Base-by-base conservation (phyloP, 1,139 yeast species). In the Scheffersomyces segobiensis region DNA sequence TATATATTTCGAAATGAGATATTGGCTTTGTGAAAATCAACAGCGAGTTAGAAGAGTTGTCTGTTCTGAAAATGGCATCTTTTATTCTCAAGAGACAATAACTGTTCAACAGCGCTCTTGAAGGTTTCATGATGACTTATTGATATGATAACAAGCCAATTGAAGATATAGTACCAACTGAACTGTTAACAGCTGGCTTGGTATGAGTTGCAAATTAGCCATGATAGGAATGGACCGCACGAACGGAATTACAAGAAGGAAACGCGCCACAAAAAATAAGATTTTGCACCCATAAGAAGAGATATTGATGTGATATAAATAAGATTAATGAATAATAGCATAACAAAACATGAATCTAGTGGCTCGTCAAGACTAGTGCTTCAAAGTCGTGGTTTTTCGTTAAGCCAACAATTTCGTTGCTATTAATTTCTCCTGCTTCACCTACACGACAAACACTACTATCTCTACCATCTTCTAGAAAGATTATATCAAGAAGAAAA, bases 21-120 rank as follows among this genome's bases (percentile, higher is more conserved):
- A 80, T 70, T 17, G 79, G 76, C 2, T 68, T 63, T 0, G 63
- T 55, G 57, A 73, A 73, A 0, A 74, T 56, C 14, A 57, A 55
- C 7, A 54, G 49, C 2, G 63, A 53, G 14, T 56, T 55, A 52
- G 56, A 59, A 8, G 55, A 54, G 2, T 60, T 54, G 48, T 56
- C 57, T n/a, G 52, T 50, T 55, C 59, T 59, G 57, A 71, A 70
- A 42, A 62, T 21, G 2, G 66, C 71, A 56, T 68, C 63, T 22
- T 62, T 60, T 53, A 71, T 61, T 12, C 57, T 51, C 18, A 67
- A 56, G 17, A 67, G 59, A 52, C 67, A 61, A 21, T 8, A 54
- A 56, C 8, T 51, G 55, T 14, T 46, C 3, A 12, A 26, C 18
- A 17, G 50, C 20, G 6, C 48, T 39, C 22, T 48, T 17, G 50